A percentile compares a stretch with the other conserved stretches of the same genome.
Evolutionary conservation across 176 grass and related monocot species (phyloP).

Genomic region (Themeda triandra): DNA sequence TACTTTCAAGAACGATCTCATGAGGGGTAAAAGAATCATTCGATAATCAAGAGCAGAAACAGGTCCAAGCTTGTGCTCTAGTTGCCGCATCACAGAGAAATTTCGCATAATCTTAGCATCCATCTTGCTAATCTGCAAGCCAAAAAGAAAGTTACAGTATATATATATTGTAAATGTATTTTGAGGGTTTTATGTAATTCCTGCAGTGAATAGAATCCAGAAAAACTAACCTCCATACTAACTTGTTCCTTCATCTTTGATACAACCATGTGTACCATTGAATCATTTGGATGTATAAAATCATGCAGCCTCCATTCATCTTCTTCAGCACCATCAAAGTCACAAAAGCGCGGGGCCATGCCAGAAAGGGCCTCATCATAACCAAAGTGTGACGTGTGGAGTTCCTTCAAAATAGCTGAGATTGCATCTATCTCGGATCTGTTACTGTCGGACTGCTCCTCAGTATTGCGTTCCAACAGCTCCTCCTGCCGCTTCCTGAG

Average conservation of each 20-base stretch:
- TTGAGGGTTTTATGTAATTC: constrained; percentile 1
- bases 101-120: constrained; percentile 81
- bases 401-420: constrained; percentile 69
- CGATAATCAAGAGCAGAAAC: constrained; percentile 69
- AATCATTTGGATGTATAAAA: constrained; percentile 60
- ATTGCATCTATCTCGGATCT: constrained; percentile 64
- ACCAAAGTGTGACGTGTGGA: constrained; percentile 48
- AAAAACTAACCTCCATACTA: constrained; percentile 50
- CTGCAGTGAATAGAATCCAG: not conserved
- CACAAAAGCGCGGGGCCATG: constrained; percentile 43
- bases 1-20: constrained; percentile 77
- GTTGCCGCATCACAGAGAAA: constrained; percentile 47
- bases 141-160: constrained; percentile 23
- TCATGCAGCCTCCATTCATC: constrained; percentile 71
- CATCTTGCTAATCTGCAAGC: constrained; percentile 73
- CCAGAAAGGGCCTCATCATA: constrained; percentile 61
- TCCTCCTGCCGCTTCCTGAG: constrained; percentile 70
- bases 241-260: constrained; percentile 59
- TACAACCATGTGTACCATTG: constrained; percentile 43
- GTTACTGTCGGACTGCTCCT: constrained; percentile 43
- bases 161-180: constrained; percentile 11
- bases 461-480: constrained; percentile 40
- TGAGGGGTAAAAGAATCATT: constrained; percentile 59
- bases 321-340: constrained; percentile 51
- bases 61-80: constrained; percentile 72